Percentiles rank a stretch among this genome's conserved stretches.
phyloP scores from a whole-genome alignment of 2,329 filamentous ascomycete genomes.

The Pyricularia sp. region DNA sequence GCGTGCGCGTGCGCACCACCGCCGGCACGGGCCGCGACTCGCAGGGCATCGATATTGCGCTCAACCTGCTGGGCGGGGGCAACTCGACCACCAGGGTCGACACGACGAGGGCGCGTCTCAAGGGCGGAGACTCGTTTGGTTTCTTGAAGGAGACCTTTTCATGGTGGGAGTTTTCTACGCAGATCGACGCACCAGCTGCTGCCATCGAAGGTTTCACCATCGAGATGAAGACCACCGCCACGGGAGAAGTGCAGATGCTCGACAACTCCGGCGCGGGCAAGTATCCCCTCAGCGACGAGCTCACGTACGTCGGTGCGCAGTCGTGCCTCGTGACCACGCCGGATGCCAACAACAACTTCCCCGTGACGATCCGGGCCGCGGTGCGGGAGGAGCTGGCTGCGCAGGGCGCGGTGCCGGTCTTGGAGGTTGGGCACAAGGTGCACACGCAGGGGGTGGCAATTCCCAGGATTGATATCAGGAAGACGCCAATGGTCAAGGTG shows the following conservation, averaged over 20 bases:
- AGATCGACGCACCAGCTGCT: constrained; percentile 12
- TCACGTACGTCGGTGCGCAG: not conserved
- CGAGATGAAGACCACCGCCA: constrained; percentile 15
- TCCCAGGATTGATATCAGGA: constrained; percentile 22
- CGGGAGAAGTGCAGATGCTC: constrained; percentile 10
- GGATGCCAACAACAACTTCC: not conserved
- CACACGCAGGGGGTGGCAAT: constrained; percentile 29
- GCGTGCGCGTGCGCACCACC: constrained; percentile 44
- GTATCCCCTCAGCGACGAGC: not conserved
- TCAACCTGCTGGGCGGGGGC: constrained; percentile 12
- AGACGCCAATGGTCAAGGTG: constrained; percentile 23
- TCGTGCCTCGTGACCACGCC: not conserved
- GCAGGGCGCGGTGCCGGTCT: not conserved
- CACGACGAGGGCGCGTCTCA: not conserved
- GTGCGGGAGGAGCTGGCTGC: not conserved
- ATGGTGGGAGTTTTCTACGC: constrained; percentile 20
- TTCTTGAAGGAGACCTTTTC: constrained; percentile 17
- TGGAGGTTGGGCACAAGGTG: not conserved
- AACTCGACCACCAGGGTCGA: constrained; percentile 5
- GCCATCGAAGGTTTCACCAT: constrained; percentile 23
- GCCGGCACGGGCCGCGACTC: constrained; percentile 38
- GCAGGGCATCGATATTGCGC: constrained; percentile 24
- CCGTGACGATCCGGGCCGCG: constrained; percentile 34
- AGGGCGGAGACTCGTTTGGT: constrained; percentile 15
- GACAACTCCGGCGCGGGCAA: not conserved